Conservation (phyloP, 2,329 filamentous ascomycete genomes). For the Coniochaeta ligniaria region DNA sequence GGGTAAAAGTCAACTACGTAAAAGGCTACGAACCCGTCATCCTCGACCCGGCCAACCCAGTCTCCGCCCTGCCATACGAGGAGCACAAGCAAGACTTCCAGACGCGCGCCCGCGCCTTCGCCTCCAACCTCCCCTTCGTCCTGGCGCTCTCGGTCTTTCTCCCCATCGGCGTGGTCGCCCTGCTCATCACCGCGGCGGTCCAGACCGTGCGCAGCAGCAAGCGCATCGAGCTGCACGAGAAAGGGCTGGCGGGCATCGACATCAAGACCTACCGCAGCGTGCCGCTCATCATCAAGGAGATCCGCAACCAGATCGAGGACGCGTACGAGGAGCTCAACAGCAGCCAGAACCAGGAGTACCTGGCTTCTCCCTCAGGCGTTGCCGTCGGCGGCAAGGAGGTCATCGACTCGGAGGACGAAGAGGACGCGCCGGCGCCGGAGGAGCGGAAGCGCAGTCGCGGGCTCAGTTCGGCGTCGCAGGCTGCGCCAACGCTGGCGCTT, state of each 20-base stretch:
- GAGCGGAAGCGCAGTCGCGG: constrained; percentile 26
- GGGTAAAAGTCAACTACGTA: constrained; percentile 65
- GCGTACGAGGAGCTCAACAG: constrained; percentile 68
- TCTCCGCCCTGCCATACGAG: constrained; percentile 18
- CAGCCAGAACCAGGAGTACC: constrained; percentile 63
- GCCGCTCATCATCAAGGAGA: constrained; percentile 67
- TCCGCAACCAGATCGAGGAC: constrained; percentile 69
- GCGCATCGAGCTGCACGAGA: constrained; percentile 70
- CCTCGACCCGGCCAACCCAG: constrained; percentile 59
- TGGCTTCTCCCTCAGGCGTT: constrained; percentile 46
- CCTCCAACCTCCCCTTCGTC: constrained; percentile 49
- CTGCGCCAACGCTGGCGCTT: constrained; percentile 66
- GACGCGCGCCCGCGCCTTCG: constrained; percentile 26
- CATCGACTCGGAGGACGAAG: constrained; percentile 26
- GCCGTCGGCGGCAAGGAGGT: constrained; percentile 64
- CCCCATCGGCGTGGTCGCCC: constrained; percentile 64
- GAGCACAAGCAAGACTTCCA: constrained; percentile 4
- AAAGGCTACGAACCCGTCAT: constrained; percentile 69
- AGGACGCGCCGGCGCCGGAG: constrained; percentile 30
- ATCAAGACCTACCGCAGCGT: constrained; percentile 57
- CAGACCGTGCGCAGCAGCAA: constrained; percentile 69
- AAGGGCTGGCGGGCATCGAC: constrained; percentile 59
- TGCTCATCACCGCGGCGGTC: constrained; percentile 67
- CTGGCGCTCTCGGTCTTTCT: constrained; percentile 62
- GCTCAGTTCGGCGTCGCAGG: constrained; percentile 18